phyloP scores from a whole-genome alignment of 75 land plant species.

The Pseudotsuga menziesii region DNA sequence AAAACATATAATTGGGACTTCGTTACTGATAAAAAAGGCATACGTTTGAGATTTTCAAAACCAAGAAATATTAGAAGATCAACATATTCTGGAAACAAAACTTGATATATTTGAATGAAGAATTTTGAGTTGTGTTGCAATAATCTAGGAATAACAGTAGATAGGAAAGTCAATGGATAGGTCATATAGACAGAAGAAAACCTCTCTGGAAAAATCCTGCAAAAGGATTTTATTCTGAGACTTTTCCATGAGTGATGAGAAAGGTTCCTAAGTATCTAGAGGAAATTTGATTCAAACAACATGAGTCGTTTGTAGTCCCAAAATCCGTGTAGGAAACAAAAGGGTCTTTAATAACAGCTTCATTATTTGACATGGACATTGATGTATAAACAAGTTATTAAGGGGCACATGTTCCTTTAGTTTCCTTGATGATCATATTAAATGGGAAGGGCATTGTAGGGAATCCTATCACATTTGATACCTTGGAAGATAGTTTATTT shows the following conservation, averaged over 20 bases:
- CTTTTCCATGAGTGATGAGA: not conserved
- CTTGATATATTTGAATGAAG: slow-evolving; percentile 2
- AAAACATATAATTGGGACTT: not conserved
- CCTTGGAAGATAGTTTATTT: slow-evolving; percentile 49
- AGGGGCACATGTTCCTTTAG: slow-evolving; percentile 56
- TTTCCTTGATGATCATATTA: slow-evolving; percentile 61
- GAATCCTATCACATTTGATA: slow-evolving; percentile 65
- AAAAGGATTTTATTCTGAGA: slow-evolving; percentile 5
- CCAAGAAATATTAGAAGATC: slow-evolving; percentile 6
- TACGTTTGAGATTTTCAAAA: not conserved
- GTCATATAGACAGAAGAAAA: not conserved
- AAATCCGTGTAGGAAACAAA: not conserved
- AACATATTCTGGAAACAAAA: slow-evolving; percentile 6
- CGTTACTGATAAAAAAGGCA: not conserved
- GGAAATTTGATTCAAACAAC: not conserved
- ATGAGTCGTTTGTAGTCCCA: not conserved
- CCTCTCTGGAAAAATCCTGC: not conserved
- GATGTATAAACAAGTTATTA: slow-evolving; percentile 47
- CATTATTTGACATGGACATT: slow-evolving; percentile 56
- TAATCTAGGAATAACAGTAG: not conserved
- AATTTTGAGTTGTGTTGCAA: not conserved
- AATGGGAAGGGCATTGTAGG: slow-evolving; percentile 78
- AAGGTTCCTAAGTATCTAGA: not conserved
- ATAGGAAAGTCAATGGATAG: not conserved
- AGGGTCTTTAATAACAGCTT: not conserved